phyloP scores from a whole-genome alignment of 106 monocot species.

The Allium fistulosum region DNA sequence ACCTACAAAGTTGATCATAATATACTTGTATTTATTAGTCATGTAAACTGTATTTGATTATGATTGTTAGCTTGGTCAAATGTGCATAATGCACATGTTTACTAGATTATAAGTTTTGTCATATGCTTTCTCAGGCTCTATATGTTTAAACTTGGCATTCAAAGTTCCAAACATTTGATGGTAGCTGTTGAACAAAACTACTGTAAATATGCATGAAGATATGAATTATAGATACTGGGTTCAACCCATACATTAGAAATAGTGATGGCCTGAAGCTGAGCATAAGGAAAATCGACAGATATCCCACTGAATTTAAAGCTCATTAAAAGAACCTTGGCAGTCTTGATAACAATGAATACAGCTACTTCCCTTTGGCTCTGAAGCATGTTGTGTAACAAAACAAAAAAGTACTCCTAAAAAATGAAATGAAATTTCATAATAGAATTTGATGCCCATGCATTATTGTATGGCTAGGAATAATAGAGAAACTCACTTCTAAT shows the following conservation, averaged over 20 bases:
- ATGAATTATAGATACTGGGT: too few species aligned
- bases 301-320: conserved; percentile 42
- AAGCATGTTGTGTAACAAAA: conserved; percentile 22
- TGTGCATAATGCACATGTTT: too few species aligned
- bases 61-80: too few species aligned
- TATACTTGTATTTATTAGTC: too few species aligned
- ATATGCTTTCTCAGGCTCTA: too few species aligned
- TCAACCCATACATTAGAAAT: conserved; percentile 24
- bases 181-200: background rate
- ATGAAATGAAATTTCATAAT: background rate
- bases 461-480: background rate
- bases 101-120: too few species aligned
- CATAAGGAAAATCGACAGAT: conserved; percentile 37
- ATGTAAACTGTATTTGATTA: too few species aligned
- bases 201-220: background rate
- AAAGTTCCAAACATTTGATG: background rate
- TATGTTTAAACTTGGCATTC: too few species aligned
- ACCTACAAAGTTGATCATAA: too few species aligned
- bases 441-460: background rate
- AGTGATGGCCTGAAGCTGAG: conserved; percentile 18
- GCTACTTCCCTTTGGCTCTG: conserved; percentile 30
- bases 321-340: conserved; percentile 37
- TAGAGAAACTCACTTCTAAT: conserved; percentile 24
- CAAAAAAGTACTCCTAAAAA: conserved; percentile 36
- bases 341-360: conserved; percentile 26